These are phyloP conservation scores for Daldinia caldariorum DNA, from an alignment of 495 filamentous ascomycete genomes.

Conservation along the genomic window DNA sequence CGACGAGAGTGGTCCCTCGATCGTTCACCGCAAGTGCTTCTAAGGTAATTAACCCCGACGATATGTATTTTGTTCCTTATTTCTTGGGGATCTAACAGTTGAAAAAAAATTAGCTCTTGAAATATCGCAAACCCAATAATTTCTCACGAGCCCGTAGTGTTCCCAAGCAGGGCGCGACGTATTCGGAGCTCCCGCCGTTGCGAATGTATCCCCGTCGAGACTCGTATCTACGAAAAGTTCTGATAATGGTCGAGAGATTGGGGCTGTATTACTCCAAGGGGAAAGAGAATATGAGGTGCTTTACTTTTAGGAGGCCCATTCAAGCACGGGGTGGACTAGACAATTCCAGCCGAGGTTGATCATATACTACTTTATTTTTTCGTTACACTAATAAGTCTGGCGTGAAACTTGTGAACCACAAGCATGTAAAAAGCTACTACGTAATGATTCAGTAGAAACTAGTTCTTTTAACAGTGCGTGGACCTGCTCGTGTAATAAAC, in stretches of 20 bases:
- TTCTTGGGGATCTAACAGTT: not conserved
- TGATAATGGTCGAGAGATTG: conserved; percentile 57
- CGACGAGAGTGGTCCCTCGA: conserved; percentile 98
- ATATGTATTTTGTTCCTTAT: not conserved
- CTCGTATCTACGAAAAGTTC: conserved; percentile 62
- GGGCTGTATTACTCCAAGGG: conserved; percentile 55
- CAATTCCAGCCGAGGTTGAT: conserved; percentile 60
- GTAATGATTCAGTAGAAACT: conserved; percentile 30
- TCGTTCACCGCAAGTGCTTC: conserved; percentile 99
- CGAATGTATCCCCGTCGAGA: conserved; percentile 58
- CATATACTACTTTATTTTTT: conserved; percentile 55
- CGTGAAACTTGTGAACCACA: conserved; percentile 42
- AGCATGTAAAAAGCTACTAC: conserved; percentile 18
- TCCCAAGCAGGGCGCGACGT: conserved; percentile 48
- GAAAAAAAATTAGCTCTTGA: conserved; percentile 10
- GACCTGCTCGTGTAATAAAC: conserved; percentile 1
- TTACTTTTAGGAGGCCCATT: conserved; percentile 55
- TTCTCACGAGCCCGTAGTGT: conserved; percentile 50
- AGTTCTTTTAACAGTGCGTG: conserved; percentile 4
- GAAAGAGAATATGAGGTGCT: conserved; percentile 53
- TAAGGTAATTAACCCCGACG: conserved; percentile 69
- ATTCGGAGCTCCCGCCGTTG: conserved; percentile 52
- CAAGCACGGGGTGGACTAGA: conserved; percentile 55
- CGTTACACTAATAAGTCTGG: conserved; percentile 40
- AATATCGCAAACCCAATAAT: conserved; percentile 32